phyloP scores from a whole-genome alignment of 2,329 filamentous ascomycete species.

The Onygenales sp. region DNA sequence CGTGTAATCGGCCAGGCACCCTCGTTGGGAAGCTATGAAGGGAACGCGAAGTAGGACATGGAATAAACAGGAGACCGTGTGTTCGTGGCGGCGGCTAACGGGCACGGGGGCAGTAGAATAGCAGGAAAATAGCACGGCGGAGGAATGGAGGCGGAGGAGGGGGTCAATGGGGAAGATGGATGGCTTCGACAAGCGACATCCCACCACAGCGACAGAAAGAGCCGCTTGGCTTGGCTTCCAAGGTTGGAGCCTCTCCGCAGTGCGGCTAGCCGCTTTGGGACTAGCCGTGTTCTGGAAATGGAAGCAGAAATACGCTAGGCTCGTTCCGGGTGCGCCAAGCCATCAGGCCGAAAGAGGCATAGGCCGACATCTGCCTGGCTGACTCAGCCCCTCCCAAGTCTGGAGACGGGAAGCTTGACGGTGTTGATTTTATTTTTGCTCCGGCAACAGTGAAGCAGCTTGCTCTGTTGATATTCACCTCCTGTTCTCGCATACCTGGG shows the following conservation, averaged over 20 bases:
- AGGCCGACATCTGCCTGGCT: neutral
- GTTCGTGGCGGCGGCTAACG: no score
- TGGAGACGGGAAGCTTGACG: neutral
- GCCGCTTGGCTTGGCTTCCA: neutral
- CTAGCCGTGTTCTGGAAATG: neutral
- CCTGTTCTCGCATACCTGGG: neutral
- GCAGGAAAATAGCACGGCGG: no score
- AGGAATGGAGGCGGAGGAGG: no score
- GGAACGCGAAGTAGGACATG: neutral
- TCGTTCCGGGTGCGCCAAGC: neutral
- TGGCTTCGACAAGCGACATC: no score
- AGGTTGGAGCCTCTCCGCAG: neutral
- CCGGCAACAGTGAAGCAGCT: no score
- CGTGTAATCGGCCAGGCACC: neutral
- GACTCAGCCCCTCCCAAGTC: neutral
- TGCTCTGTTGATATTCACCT: neutral
- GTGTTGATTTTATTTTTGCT: neutral
- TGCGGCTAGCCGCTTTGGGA: neutral
- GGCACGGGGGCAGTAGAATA: no score
- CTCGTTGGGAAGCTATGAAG: neutral
- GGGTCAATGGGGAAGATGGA: no score
- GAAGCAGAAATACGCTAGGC: neutral
- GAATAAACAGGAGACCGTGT: no score
- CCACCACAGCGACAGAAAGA: neutral
- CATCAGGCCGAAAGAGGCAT: neutral